Evolutionary conservation across 2,329 filamentous ascomycete species (phyloP).

Genomic region (Epichloe gansuensis): DNA sequence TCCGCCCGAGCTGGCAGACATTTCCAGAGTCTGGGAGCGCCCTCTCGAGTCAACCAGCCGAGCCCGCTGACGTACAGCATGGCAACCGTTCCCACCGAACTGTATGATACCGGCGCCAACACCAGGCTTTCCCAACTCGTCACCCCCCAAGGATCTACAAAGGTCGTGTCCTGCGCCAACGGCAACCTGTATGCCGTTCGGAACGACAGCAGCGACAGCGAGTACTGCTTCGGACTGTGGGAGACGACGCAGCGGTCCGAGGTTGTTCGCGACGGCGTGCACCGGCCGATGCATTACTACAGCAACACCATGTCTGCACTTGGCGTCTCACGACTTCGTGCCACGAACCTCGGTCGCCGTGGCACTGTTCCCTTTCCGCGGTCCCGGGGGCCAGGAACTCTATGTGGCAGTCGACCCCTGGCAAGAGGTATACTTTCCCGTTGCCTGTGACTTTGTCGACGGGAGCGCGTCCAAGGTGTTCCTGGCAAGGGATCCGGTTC

Average conservation of each 20-base stretch:
- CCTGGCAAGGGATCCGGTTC: slow-evolving; percentile 13
- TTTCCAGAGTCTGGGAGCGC: not conserved
- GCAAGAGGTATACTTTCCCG: slow-evolving; percentile 15
- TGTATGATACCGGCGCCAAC: slow-evolving; percentile 11
- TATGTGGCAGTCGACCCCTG: slow-evolving; percentile 12
- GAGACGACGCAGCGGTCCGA: slow-evolving; percentile 7
- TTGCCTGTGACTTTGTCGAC: slow-evolving; percentile 17
- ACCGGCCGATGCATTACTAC: slow-evolving; percentile 22
- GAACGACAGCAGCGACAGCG: slow-evolving; percentile 9
- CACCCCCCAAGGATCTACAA: slow-evolving; percentile 9
- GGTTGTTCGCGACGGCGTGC: slow-evolving; percentile 12
- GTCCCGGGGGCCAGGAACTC: slow-evolving; percentile 6
- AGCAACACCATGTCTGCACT: slow-evolving; percentile 17
- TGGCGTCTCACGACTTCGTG: slow-evolving; percentile 19
- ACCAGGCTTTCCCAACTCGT: slow-evolving; percentile 13
- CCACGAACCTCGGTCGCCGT: slow-evolving; percentile 10
- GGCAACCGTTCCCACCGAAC: not conserved
- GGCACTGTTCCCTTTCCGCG: slow-evolving; percentile 9
- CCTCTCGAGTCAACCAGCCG: not conserved
- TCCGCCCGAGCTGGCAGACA: not conserved
- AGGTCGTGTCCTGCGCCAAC: slow-evolving; percentile 19
- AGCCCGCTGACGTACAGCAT: slow-evolving; percentile 1
- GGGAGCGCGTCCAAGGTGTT: slow-evolving; percentile 14
- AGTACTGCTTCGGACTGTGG: slow-evolving; percentile 14
- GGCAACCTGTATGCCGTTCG: slow-evolving; percentile 21